Conservation (phyloP, 2,329 filamentous ascomycete species). For the Trichoderma semiorbis region DNA sequence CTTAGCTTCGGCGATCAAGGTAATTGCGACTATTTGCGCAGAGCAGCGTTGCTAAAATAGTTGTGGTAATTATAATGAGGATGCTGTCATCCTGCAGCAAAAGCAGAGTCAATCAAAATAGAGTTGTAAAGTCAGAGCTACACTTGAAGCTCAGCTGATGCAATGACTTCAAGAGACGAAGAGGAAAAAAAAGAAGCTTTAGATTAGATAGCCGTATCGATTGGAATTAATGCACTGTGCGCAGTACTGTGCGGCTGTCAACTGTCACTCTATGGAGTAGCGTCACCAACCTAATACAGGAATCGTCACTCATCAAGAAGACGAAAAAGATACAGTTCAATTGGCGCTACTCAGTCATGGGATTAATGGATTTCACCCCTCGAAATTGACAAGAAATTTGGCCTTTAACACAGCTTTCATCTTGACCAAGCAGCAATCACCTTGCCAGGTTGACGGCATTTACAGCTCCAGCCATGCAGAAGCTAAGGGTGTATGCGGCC, state of each 20-base stretch:
- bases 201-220: slow-evolving; percentile 15
- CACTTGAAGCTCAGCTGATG: neutral
- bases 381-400: neutral
- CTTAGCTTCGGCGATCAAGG: neutral
- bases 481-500: neutral
- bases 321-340: too few relatives aligned
- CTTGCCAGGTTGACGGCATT: neutral
- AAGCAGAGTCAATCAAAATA: neutral
- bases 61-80: neutral
- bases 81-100: neutral
- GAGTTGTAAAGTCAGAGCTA: neutral
- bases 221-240: neutral
- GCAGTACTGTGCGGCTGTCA: neutral
- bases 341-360: neutral
- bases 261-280: neutral
- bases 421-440: neutral
- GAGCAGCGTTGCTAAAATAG: neutral
- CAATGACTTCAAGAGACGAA: neutral
- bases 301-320: neutral
- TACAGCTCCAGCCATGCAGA: neutral
- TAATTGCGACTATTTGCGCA: neutral
- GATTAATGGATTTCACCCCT: neutral
- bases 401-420: neutral
- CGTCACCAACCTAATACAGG: neutral
- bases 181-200: neutral